Evolutionary conservation across 495 filamentous ascomycete species (phyloP), one percentile per base, ranked within the genome.

Genomic region (Lasiosphaeriaceae sp.): DNA sequence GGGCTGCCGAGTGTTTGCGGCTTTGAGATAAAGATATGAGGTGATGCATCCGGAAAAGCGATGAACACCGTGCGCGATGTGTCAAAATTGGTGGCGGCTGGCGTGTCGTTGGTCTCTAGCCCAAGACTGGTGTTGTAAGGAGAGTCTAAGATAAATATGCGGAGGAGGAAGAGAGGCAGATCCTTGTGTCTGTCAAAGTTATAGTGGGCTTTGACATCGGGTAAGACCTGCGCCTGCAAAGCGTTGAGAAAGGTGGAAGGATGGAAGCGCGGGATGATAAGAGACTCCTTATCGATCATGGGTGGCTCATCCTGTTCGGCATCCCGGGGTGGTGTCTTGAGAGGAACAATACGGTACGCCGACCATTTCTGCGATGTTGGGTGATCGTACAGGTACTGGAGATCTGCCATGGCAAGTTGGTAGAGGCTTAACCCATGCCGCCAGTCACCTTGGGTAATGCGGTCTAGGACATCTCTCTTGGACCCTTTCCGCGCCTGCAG

Each of bases 361-460:
- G 83, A 83, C 90, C 90, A 95, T 71, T 86, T 85, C 56, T 87
- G 80, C 1, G 80, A 79, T 2, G 80, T 75, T 0, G 88, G 86
- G 61, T 90, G 87, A 63, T 91, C 87, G 61, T 91, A 82, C n/a
- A 93, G 75, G 65, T 90, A 77, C 57, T 88, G 86, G 14, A 90
- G 71, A 61, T 95, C 90, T 16, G 86, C 85, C 79, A 90, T 92
- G 47, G 88, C 90, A 3, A 93, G 75, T 65, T 92, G 88, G 58
- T 87, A 89, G 16, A 96, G 71, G 1, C 81, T 86, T 20, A 95
- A 73, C 1, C 90, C 90, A 50, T 84, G 79, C 20, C 89, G 78
- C 90, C 90, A 96, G 67, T 96, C 90, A 44, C 88, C 88, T 55
- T 92, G 86, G 0, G 88, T 61, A 39, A 96, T 86, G 26, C 89